These are phyloP conservation scores for Sporothrix pseudoabietina DNA, from an alignment of 2,329 filamentous ascomycete species.

Conservation along the genomic window DNA sequence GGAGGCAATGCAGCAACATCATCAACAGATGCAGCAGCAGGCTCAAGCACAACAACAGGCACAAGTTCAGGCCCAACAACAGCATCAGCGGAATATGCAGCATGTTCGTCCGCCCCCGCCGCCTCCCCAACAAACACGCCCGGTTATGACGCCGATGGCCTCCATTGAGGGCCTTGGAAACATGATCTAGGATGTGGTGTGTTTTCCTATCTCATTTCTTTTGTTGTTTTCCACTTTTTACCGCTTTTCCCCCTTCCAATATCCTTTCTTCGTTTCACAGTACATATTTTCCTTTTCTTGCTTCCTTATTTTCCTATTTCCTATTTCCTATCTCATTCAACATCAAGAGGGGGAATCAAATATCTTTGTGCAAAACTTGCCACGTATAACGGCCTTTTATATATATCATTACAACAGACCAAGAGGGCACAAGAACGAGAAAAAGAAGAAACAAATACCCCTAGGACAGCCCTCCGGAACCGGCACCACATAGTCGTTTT, in stretches of 20 bases:
- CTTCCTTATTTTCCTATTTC: not conserved
- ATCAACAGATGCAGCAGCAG: conserved; percentile 25
- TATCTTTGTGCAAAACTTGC: not conserved
- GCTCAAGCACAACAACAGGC: not conserved
- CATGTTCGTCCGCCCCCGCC: conserved; percentile 37
- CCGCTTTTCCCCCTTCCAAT: not conserved
- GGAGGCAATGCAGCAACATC: conserved; percentile 36
- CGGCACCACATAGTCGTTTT: not conserved
- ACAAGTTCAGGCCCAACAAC: not conserved
- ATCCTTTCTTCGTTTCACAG: not conserved
- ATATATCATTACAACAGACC: not conserved
- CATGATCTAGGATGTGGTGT: conserved; percentile 47
- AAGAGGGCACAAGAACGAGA: not conserved
- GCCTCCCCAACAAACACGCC: conserved; percentile 37
- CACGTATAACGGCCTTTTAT: not conserved
- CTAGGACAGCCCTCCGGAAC: not conserved
- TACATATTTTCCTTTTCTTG: not conserved
- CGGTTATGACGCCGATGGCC: conserved; percentile 39
- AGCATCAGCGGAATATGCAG: conserved; percentile 22
- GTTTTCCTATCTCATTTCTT: not conserved
- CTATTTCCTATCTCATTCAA: not conserved
- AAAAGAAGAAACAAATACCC: conserved; percentile 14
- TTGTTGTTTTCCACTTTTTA: not conserved
- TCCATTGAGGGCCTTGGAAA: conserved; percentile 48
- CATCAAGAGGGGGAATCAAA: conserved; percentile 8